A percentile compares a stretch with the other conserved stretches of the same genome.
phyloP scores from a whole-genome alignment of 345 rosid genomes.

The Gossypium turneri region DNA sequence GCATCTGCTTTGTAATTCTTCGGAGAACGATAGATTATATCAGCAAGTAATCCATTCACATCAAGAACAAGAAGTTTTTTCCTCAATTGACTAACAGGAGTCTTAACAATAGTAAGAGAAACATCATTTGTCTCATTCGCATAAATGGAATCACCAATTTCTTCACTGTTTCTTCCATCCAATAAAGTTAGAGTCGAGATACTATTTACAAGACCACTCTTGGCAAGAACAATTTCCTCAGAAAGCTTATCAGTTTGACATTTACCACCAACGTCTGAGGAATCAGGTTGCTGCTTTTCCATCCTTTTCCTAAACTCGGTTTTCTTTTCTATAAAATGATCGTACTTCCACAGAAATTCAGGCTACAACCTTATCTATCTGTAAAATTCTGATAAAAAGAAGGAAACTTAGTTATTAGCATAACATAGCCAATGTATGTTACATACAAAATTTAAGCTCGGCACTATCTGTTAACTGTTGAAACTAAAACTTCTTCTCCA shows the following conservation, averaged over 20 bases:
- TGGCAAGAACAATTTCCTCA: background rate
- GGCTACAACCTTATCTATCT: background rate
- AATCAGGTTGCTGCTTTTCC: slow-evolving; percentile 7
- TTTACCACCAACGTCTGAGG: background rate
- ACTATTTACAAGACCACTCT: background rate
- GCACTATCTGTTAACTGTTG: background rate
- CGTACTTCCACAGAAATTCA: background rate
- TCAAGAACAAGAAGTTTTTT: slow-evolving; percentile 79
- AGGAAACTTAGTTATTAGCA: background rate
- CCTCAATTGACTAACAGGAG: slow-evolving; percentile 14
- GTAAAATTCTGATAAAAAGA: slow-evolving; percentile 9
- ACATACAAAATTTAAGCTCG: background rate
- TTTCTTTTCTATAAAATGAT: background rate
- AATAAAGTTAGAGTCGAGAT: slow-evolving; percentile 1
- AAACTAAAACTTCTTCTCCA: background rate
- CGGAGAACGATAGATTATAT: slow-evolving; percentile 47
- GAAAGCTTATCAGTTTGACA: background rate
- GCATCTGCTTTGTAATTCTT: slow-evolving; percentile 43
- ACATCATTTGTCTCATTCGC: slow-evolving; percentile 1
- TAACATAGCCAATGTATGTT: background rate
- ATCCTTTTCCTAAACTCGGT: slow-evolving; percentile 17
- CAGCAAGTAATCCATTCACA: slow-evolving; percentile 83
- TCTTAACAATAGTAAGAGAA: slow-evolving; percentile 12
- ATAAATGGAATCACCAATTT: background rate
- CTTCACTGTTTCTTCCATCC: background rate